Conservation (phyloP, 352 stramenopile species). For the Globisporangium nunn region DNA sequence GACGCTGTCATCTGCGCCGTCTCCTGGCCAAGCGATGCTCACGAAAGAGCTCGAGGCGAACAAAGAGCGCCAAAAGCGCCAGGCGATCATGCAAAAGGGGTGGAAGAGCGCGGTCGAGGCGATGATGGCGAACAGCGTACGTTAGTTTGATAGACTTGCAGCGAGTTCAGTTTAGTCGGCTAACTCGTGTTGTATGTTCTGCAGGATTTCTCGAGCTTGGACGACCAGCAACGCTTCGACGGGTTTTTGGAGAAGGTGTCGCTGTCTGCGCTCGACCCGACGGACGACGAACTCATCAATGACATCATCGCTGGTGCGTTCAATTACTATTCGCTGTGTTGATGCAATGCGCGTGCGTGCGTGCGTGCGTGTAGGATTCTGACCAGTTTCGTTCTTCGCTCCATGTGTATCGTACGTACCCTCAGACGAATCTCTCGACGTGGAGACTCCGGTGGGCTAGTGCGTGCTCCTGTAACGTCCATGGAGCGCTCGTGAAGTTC, state of each 20-base stretch:
- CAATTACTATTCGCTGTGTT: background rate
- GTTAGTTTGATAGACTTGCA: slow-evolving; percentile 5
- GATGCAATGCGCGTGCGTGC: background rate
- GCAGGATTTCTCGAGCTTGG: slow-evolving; percentile 40
- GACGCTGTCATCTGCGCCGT: slow-evolving; percentile 68
- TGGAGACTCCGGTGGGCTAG: slow-evolving; percentile 14
- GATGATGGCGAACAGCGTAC: slow-evolving; percentile 70
- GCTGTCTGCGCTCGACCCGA: slow-evolving; percentile 50
- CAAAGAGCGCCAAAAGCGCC: slow-evolving; percentile 81
- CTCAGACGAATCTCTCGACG: slow-evolving; percentile 15
- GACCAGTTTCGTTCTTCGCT: background rate
- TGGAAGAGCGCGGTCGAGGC: slow-evolving; percentile 84
- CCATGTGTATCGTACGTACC: background rate
- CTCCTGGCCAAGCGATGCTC: slow-evolving; percentile 76
- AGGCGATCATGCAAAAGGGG: slow-evolving; percentile 86
- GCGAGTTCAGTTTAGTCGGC: too few relatives aligned
- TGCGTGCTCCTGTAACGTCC: background rate
- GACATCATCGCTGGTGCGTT: slow-evolving; percentile 14
- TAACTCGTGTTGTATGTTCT: background rate
- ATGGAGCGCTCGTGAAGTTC: background rate
- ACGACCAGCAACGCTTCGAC: slow-evolving; percentile 59
- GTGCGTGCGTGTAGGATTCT: background rate
- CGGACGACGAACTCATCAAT: slow-evolving; percentile 40
- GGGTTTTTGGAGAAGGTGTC: slow-evolving; percentile 57
- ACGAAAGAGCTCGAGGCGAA: slow-evolving; percentile 87